These are phyloP conservation scores for Gymnopilus junonius DNA, from an alignment of 768 basidiomycete genomes.

Conservation along the genomic window DNA sequence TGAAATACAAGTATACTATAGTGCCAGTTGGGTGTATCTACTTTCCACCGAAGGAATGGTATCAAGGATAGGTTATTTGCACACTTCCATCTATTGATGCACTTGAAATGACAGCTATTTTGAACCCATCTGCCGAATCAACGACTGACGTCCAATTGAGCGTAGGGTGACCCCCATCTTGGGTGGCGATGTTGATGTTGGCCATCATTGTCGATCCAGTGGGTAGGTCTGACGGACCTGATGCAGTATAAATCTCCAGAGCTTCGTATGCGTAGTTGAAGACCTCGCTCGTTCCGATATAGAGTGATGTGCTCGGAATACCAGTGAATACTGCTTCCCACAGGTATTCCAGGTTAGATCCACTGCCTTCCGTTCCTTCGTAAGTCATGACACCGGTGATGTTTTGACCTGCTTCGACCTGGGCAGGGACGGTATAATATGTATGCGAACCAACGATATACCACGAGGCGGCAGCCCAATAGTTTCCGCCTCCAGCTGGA, in stretches of 20 bases:
- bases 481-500: slow-evolving; percentile 26
- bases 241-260: slow-evolving; percentile 14
- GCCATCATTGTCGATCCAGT: slow-evolving; percentile 14
- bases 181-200: slow-evolving; percentile 10
- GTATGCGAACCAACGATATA: slow-evolving; percentile 17
- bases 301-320: slow-evolving; percentile 8
- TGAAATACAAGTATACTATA: too few relatives aligned
- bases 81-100: slow-evolving; percentile 10
- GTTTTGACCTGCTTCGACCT: slow-evolving; percentile 14
- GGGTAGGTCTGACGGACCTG: slow-evolving; percentile 12
- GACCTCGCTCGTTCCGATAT: slow-evolving; percentile 12
- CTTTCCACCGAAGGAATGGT: too few relatives aligned
- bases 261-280: slow-evolving; percentile 20
- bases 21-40: too few relatives aligned
- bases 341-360: slow-evolving; percentile 8
- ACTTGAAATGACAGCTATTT: slow-evolving; percentile 11
- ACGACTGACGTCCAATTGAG: slow-evolving; percentile 18
- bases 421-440: slow-evolving; percentile 14
- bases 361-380: slow-evolving; percentile 4
- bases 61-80: slow-evolving; percentile 16
- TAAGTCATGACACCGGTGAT: slow-evolving; percentile 15
- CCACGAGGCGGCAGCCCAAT: slow-evolving; percentile 28
- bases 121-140: slow-evolving; percentile 15
- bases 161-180: slow-evolving; percentile 10
- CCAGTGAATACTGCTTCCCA: slow-evolving; percentile 12